phyloP scores from a whole-genome alignment of 306 rosid species.

The Chamaecrista fasciculata region DNA sequence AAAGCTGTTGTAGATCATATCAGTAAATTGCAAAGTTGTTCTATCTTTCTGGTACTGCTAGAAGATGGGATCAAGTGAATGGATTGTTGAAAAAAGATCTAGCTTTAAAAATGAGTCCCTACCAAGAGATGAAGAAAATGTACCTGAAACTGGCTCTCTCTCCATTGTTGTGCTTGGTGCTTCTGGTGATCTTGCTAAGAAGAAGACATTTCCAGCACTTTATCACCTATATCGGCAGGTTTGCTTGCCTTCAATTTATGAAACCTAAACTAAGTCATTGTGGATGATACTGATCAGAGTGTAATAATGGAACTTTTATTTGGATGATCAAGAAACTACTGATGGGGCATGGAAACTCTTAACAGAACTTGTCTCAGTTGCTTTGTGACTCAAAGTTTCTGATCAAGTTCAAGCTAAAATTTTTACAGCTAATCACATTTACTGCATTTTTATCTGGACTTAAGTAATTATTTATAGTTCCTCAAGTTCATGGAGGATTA shows the following conservation, averaged over 20 bases:
- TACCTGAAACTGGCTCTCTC: constrained; percentile 64
- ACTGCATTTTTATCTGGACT: background rate
- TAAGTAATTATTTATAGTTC: background rate
- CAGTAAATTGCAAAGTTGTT: background rate
- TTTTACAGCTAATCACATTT: background rate
- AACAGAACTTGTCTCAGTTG: constrained; percentile 4
- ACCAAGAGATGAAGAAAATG: constrained; percentile 43
- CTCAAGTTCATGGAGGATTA: constrained; percentile 8
- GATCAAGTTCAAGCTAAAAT: background rate
- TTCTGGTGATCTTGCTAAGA: constrained; percentile 98
- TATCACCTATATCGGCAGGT: constrained; percentile 85
- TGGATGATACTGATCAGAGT: background rate
- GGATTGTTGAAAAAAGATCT: constrained; percentile 58
- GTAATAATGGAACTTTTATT: background rate
- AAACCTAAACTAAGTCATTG: background rate
- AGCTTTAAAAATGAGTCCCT: constrained; percentile 37
- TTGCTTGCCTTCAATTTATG: background rate
- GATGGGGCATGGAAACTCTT: constrained; percentile 11
- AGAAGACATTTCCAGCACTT: constrained; percentile 97
- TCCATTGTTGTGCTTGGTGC: constrained; percentile 93
- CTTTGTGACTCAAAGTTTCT: constrained; percentile 20
- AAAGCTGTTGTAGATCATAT: constrained; percentile 7
- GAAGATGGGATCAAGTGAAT: constrained; percentile 61
- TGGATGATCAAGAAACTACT: constrained; percentile 8
- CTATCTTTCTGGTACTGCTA: constrained; percentile 24